Evolutionary conservation across 352 stramenopile species (phyloP).

Genomic region (Globisporangium carolinianum): DNA sequence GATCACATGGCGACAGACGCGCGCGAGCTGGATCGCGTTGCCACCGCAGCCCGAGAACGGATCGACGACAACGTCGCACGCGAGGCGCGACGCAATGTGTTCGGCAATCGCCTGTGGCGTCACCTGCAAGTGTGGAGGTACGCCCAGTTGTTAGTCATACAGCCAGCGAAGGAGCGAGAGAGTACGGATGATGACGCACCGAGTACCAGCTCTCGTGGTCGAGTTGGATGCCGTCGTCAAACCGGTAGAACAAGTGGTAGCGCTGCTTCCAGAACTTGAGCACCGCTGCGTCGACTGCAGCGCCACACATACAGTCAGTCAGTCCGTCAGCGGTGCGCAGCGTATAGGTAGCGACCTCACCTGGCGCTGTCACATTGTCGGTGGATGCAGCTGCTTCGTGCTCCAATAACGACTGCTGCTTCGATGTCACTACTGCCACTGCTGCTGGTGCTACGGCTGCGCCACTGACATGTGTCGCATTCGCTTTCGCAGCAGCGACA

Average conservation of each 20-base stretch:
- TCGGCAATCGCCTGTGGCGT: constrained; percentile 88
- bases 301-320: no score
- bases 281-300: constrained; percentile 30
- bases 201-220: constrained; percentile 93
- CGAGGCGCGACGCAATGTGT: constrained; percentile 75
- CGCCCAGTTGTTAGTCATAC: not conserved
- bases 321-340: no score
- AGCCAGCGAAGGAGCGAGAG: not conserved
- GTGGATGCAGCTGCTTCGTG: no score
- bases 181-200: constrained; percentile 18
- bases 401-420: no score
- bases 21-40: constrained; percentile 91
- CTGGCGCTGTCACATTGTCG: no score
- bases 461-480: not conserved
- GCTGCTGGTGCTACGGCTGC: no score
- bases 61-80: constrained; percentile 85
- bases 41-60: constrained; percentile 90
- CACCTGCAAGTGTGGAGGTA: constrained; percentile 29
- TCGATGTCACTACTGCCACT: no score
- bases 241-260: constrained; percentile 84
- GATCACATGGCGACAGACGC: constrained; percentile 85
- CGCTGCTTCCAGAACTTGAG: constrained; percentile 91
- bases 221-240: constrained; percentile 87
- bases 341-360: not conserved
- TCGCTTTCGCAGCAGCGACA: no score